Percentiles rank a stretch among this genome's conserved stretches.
Conservation (phyloP, 1,284 basidiomycete species). For the Sutorius eximius region DNA sequence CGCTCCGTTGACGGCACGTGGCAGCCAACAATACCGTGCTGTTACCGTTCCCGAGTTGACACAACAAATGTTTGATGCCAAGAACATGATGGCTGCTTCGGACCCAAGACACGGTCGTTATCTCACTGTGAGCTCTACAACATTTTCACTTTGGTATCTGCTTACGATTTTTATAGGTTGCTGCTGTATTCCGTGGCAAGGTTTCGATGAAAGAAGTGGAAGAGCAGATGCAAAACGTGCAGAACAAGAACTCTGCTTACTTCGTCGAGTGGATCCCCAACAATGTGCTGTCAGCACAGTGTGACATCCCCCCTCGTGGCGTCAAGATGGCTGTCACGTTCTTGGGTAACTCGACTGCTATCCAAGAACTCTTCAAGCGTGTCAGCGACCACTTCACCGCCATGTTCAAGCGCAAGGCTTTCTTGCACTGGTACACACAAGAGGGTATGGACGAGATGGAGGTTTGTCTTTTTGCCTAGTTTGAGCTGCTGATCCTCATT, state of each 20-base stretch:
- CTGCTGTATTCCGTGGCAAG: conserved; percentile 98
- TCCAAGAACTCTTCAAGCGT: conserved; percentile 98
- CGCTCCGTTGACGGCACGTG: conserved; percentile 91
- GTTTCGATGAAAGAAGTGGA: conserved; percentile 99
- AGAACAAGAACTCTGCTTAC: conserved; percentile 96
- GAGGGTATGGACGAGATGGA: conserved; percentile 99
- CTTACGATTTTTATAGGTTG: conserved; percentile 56
- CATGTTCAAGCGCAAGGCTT: conserved; percentile 99
- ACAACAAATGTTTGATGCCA: conserved; percentile 97
- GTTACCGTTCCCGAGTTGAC: conserved; percentile 96
- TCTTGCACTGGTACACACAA: conserved; percentile 99
- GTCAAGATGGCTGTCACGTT: conserved; percentile 97
- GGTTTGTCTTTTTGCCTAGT: conserved; percentile 40
- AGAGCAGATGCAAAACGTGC: conserved; percentile 95
- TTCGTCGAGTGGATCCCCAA: conserved; percentile 99
- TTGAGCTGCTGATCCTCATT: conserved; percentile 13
- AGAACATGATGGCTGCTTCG: conserved; percentile 98
- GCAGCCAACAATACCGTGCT: conserved; percentile 91
- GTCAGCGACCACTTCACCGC: conserved; percentile 96
- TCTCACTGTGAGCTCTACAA: conserved; percentile 63
- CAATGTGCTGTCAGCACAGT: conserved; percentile 95
- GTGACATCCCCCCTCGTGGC: conserved; percentile 91
- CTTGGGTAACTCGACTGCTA: conserved; percentile 96
- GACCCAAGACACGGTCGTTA: conserved; percentile 95
- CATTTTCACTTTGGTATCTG: background rate